Evolutionary conservation across 1,284 basidiomycete species (phyloP).

Genomic region (Peniophora sp.): DNA sequence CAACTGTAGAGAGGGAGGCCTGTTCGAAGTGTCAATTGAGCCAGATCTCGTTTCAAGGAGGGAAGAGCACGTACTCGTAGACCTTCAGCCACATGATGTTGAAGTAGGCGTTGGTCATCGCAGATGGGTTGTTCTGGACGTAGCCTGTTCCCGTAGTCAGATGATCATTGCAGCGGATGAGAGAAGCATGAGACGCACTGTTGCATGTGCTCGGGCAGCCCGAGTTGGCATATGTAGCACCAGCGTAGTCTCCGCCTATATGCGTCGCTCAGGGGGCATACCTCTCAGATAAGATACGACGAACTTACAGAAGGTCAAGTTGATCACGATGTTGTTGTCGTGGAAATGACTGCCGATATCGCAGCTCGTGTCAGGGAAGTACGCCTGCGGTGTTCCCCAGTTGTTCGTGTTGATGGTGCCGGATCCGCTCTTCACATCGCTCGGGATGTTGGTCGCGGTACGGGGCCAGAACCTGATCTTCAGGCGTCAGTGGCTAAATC

Average conservation of each 20-base stretch:
- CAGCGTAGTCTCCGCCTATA: neutral
- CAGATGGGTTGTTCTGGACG: neutral
- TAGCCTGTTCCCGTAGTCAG: neutral
- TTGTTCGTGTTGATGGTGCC: slow-evolving; percentile 28
- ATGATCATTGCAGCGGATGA: neutral
- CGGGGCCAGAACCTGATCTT: slow-evolving; percentile 33
- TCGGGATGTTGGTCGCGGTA: slow-evolving; percentile 25
- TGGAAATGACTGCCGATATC: slow-evolving; percentile 31
- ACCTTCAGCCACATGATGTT: slow-evolving; percentile 1
- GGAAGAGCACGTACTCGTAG: neutral
- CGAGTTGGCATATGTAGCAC: neutral
- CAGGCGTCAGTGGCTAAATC: too few species aligned
- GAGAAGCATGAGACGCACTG: neutral
- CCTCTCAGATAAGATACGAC: neutral
- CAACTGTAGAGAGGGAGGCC: too few species aligned
- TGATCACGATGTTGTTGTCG: slow-evolving; percentile 40
- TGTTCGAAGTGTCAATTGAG: too few species aligned
- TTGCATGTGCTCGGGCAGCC: neutral
- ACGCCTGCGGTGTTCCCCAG: slow-evolving; percentile 36
- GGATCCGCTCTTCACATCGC: slow-evolving; percentile 32
- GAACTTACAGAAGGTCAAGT: slow-evolving; percentile 19
- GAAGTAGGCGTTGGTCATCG: neutral
- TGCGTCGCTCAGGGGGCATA: neutral
- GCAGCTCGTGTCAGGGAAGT: slow-evolving; percentile 35
- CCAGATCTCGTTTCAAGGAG: too few species aligned